phyloP scores from a whole-genome alignment of 805 yeast genomes.

The Debaryomyces castellii region DNA sequence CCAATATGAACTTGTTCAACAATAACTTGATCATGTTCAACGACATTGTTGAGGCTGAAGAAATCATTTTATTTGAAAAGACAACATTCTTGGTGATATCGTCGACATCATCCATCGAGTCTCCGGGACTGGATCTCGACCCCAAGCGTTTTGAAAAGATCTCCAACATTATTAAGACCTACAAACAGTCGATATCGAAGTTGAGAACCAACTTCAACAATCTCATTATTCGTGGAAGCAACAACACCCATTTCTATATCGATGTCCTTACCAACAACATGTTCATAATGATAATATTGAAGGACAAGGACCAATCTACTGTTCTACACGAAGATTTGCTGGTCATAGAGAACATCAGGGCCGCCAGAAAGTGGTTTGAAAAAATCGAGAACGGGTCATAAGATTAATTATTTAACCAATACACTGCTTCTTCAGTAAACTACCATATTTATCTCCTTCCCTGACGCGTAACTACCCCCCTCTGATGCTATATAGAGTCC shows the following conservation, averaged over 20 bases:
- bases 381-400: conserved; percentile 31
- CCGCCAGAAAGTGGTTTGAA: conserved; percentile 56
- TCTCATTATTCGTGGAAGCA: conserved; percentile 63
- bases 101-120: conserved; percentile 46
- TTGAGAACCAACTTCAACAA: conserved; percentile 82
- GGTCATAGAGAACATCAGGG: conserved; percentile 55
- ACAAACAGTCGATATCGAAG: conserved; percentile 87
- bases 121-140: conserved; percentile 46
- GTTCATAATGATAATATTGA: conserved; percentile 60
- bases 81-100: conserved; percentile 87
- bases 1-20: conserved; percentile 82
- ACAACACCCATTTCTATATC: conserved; percentile 46
- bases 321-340: conserved; percentile 40
- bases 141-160: conserved; percentile 94
- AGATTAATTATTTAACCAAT: background rate
- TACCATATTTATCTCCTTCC: too few relatives aligned
- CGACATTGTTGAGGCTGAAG: conserved; percentile 76
- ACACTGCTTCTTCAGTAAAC: too few relatives aligned
- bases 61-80: conserved; percentile 87
- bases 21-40: conserved; percentile 72
- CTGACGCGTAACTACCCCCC: too few relatives aligned
- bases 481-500: background rate
- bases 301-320: conserved; percentile 31
- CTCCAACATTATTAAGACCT: conserved; percentile 89
- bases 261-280: conserved; percentile 59